Percentiles rank a stretch among this genome's conserved stretches.
phyloP scores from a whole-genome alignment of 192 early-diverging fungal genomes.

The Coemansia sp. region DNA sequence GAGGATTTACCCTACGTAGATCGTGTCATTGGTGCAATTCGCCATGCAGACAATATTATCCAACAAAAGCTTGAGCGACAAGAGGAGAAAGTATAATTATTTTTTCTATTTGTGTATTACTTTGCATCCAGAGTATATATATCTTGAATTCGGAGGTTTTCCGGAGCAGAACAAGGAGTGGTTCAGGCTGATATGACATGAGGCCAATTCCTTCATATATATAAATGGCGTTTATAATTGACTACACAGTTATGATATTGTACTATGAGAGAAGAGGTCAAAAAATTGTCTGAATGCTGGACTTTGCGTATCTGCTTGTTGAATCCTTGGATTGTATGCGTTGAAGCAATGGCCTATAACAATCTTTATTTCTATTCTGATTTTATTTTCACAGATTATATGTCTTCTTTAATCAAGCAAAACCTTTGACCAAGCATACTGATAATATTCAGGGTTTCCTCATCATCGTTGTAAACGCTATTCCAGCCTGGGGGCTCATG shows the following conservation, averaged over 20 bases:
- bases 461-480: conserved; percentile 61
- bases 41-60: conserved; percentile 13
- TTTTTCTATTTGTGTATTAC: background rate
- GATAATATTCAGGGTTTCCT: conserved; percentile 22
- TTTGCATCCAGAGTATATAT: background rate
- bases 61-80: background rate
- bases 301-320: background rate
- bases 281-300: too few species aligned
- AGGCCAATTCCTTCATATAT: background rate
- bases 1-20: conserved; percentile 40
- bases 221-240: background rate
- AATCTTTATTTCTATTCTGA: too few species aligned
- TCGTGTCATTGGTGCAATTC: conserved; percentile 24
- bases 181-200: background rate
- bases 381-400: too few species aligned
- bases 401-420: background rate
- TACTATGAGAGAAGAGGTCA: too few species aligned
- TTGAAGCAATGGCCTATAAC: background rate
- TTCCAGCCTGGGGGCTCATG: conserved; percentile 67
- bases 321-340: background rate
- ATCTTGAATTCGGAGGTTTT: background rate
- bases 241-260: too few species aligned
- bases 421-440: conserved; percentile 1
- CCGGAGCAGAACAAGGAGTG: background rate
- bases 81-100: background rate